These are phyloP conservation scores for Alternaria gansuensis DNA, from an alignment of 2,329 filamentous ascomycete genomes.

Conservation along the genomic window DNA sequence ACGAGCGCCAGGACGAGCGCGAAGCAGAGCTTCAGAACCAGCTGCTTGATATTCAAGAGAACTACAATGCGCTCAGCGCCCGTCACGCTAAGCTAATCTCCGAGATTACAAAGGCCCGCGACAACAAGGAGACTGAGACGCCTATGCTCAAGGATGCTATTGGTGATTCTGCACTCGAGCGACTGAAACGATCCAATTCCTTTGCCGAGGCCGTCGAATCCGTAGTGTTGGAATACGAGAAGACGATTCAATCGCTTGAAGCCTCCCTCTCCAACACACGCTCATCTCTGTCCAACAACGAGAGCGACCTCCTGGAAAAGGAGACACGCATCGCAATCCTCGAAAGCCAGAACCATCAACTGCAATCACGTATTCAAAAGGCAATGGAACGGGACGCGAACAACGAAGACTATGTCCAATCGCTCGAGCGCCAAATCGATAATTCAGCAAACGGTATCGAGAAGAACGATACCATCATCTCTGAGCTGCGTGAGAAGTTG, in stretches of 20 bases:
- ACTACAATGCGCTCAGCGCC: slow-evolving; percentile 88
- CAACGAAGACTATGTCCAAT: slow-evolving; percentile 91
- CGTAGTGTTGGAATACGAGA: slow-evolving; percentile 96
- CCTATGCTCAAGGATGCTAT: slow-evolving; percentile 68
- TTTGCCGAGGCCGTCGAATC: slow-evolving; percentile 96
- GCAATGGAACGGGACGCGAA: slow-evolving; percentile 88
- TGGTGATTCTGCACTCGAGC: slow-evolving; percentile 82
- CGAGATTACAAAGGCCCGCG: slow-evolving; percentile 86
- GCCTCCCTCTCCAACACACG: slow-evolving; percentile 90
- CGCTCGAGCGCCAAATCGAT: slow-evolving; percentile 89
- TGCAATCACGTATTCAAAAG: slow-evolving; percentile 91
- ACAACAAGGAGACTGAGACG: slow-evolving; percentile 67
- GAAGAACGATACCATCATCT: slow-evolving; percentile 84
- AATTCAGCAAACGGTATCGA: slow-evolving; percentile 91
- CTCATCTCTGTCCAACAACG: slow-evolving; percentile 80
- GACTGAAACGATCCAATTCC: slow-evolving; percentile 91
- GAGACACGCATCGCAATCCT: slow-evolving; percentile 93
- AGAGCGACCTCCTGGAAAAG: slow-evolving; percentile 87
- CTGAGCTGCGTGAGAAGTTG: slow-evolving; percentile 91
- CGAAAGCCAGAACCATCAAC: slow-evolving; percentile 89
- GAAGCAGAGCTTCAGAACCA: slow-evolving; percentile 94
- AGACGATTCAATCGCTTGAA: slow-evolving; percentile 94
- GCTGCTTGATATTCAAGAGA: slow-evolving; percentile 90
- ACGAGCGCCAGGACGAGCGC: slow-evolving; percentile 81
- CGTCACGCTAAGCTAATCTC: slow-evolving; percentile 95